Conservation (phyloP, 768 basidiomycete species). For the Inosperma sp. region DNA sequence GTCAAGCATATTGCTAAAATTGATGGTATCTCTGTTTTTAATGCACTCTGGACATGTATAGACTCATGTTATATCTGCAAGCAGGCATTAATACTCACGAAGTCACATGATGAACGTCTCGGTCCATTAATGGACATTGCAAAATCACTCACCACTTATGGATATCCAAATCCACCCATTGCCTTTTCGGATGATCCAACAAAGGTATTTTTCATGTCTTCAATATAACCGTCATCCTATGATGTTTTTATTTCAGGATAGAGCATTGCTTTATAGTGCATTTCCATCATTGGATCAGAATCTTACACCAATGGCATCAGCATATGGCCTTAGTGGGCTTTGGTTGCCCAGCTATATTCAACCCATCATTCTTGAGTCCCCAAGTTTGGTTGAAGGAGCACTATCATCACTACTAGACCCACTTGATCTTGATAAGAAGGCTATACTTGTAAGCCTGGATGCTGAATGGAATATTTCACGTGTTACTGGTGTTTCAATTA, state of each 20-base stretch:
- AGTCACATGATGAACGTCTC: conserved; percentile 14
- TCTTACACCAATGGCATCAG: neutral
- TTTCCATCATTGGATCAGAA: conserved; percentile 2
- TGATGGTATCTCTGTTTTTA: conserved; percentile 17
- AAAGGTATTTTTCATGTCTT: neutral
- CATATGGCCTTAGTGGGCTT: neutral
- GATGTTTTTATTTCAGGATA: neutral
- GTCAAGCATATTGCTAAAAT: conserved; percentile 23
- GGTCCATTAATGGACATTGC: neutral
- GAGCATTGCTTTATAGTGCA: neutral
- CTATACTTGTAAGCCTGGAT: conserved; percentile 2
- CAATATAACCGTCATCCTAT: too few relatives aligned
- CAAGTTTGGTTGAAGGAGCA: neutral
- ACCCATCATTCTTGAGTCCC: neutral
- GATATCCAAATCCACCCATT: neutral
- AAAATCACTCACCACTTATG: neutral
- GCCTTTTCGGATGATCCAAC: conserved; percentile 2
- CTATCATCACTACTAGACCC: neutral
- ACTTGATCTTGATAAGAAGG: neutral
- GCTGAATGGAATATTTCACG: conserved; percentile 7
- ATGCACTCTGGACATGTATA: conserved; percentile 26
- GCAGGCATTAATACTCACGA: conserved; percentile 20
- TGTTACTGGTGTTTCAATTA: neutral
- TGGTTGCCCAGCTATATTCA: neutral
- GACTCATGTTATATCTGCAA: conserved; percentile 14